Evolutionary conservation across 192 early-diverging fungal species (phyloP), one percentile per base, ranked within the genome.

Genomic region (Chytriomyces hyalinus): DNA sequence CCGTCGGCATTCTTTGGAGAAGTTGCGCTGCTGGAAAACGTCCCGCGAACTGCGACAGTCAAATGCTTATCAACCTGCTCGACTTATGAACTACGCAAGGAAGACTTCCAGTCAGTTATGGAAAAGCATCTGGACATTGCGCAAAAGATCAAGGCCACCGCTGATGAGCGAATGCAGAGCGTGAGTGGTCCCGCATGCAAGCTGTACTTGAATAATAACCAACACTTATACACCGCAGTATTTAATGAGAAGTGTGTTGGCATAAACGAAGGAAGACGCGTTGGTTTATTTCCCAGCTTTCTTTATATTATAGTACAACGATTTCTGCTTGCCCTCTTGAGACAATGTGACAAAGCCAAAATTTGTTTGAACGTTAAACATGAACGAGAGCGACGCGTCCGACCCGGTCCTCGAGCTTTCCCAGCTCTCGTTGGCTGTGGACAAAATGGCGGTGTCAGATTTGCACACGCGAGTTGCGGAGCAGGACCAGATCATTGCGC

Each of bases 1-100:
- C 82, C 81, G 43, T 76, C 80, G 47, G 73, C 83, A n/a, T 89
- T 71, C 67, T 89, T 89, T 80, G 88, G 88, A 44, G 88, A 89
- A 75, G 88, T 89, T 0, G 82, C 88, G 43, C 65, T 90, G 10
- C 75, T 89, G 1, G 80, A 88, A 67, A 49, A 88, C 47, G 87
- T 88, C 26, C 83, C 87, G 20, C 64, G 87, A 57, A 88, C 83
- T 10, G 87, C 85, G n/a, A 73, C 83, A 17, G 74, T 88, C 24
- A 73, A 75, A 47, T 82, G 83, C 36, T 49, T 13, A 0, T 70
- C 74, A 20, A 64, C 48, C 7, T 88, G 87, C 65, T 87, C 84
- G 10, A 79, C 80, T 0, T 87, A 78, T 65, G 79, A 72, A 26
- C 61, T 88, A 44, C 51, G 68, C 5, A 82, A 83, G 76, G 62